Base-by-base conservation (phyloP, 2,329 filamentous ascomycete species). In the Trichoderma sp. region DNA sequence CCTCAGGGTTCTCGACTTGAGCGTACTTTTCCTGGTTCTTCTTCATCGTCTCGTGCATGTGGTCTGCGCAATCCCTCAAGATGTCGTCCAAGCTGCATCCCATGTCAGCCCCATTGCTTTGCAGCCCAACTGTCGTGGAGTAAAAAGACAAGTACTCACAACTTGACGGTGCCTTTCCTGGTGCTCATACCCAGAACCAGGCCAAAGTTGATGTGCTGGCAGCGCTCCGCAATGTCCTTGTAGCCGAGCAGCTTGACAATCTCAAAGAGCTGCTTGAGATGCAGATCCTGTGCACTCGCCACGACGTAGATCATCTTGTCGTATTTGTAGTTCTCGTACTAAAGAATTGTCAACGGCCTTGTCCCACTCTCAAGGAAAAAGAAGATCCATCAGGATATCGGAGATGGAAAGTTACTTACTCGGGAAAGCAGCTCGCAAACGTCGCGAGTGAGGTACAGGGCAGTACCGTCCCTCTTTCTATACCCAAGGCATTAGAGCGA, bases 21-120 rank as follows among this genome's bases (percentile, higher is more conserved):
- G 87, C 80, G 78, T 98, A 99, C 82, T 99, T 99, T 74, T 85
- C 83, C 72, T 90, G 84, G 77, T 98, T 98, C 81, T 90, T 90
- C 78, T 82, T 87, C 95, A 99, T 99, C 59, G 96, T 92, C 67
- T 97, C 92, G 82, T 98, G 94, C 95, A 99, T 99, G 79, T 93
- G 92, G 63, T 97, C 94, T 72, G 87, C 89, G 7, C 96, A 92
- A 71, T 93, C 90, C 17, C 75, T 69, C 41, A 75, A 71, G 30
- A 75, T 75, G 7, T 75, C 73, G 28, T 75, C 82, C 47, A 86
- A 74, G 79, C 67, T 68, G 26, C 28, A 17, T 15, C 24, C 5
- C n/a, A 19, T 47, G 26, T 63, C 41, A 63, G 59, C 59, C 24
- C 21, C 21, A 24, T 2, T 24, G 21, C 21, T 24, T 24, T 24